phyloP scores from a whole-genome alignment of 441 rosid genomes.

The Lepidium campestre region DNA sequence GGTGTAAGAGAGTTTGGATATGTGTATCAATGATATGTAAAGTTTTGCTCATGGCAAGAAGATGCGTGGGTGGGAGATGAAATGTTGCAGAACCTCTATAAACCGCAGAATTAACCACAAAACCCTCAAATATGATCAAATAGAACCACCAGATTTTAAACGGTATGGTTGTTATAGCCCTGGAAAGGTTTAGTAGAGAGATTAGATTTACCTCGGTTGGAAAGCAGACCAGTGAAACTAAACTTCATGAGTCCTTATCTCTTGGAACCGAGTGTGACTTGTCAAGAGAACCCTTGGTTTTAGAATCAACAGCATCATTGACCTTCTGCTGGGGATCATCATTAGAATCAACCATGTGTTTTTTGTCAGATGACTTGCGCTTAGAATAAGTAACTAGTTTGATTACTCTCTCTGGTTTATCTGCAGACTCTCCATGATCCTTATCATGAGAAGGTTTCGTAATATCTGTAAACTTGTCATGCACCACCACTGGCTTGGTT shows the following conservation, averaged over 20 bases:
- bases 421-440: constrained; percentile 3
- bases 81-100: neutral
- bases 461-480: neutral
- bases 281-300: constrained; percentile 11
- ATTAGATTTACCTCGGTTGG: neutral
- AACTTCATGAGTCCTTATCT: constrained; percentile 2
- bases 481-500: neutral
- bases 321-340: constrained; percentile 8
- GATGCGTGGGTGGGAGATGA: neutral
- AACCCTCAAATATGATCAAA: neutral
- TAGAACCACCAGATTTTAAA: neutral
- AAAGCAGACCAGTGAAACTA: neutral
- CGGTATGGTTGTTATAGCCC: neutral
- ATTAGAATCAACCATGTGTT: constrained; percentile 11
- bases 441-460: neutral
- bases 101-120: neutral
- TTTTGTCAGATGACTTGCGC: constrained; percentile 21
- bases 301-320: constrained; percentile 9
- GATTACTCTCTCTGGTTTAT: constrained; percentile 25
- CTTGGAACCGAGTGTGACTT: neutral
- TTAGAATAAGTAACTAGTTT: constrained; percentile 30
- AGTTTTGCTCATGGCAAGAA: constrained; percentile 11
- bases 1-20: neutral
- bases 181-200: neutral
- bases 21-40: neutral